These are phyloP conservation scores for Scorias spongiosa DNA, from an alignment of 2,329 filamentous ascomycete genomes.

Conservation along the genomic window DNA sequence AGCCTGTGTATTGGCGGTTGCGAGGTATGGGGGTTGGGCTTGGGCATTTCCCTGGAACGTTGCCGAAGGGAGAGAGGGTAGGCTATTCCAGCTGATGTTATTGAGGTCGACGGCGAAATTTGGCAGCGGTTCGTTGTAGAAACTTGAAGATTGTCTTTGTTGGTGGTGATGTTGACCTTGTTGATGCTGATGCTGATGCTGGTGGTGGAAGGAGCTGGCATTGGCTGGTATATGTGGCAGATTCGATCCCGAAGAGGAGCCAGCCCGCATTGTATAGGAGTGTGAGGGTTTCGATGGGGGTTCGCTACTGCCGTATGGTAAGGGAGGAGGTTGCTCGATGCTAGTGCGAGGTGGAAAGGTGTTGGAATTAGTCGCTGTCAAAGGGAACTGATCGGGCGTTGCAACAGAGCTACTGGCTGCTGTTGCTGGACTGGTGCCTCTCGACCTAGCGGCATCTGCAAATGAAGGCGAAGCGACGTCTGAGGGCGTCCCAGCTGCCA, in stretches of 20 bases:
- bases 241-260: too few species aligned
- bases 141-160: neutral
- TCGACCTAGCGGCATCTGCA: constrained; percentile 27
- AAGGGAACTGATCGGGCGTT: constrained; percentile 17
- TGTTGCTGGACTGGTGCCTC: constrained; percentile 29
- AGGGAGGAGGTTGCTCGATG: constrained; percentile 17
- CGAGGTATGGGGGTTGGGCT: neutral
- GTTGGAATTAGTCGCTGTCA: constrained; percentile 14
- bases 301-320: constrained; percentile 14
- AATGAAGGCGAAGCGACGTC: constrained; percentile 27
- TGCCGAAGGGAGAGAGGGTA: constrained; percentile 1
- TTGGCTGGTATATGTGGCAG: neutral
- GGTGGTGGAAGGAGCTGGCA: constrained; percentile 3
- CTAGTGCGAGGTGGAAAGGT: constrained; percentile 15
- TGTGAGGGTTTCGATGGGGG: neutral
- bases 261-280: neutral
- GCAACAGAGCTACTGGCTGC: constrained; percentile 17
- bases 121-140: neutral
- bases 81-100: neutral
- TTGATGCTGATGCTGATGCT: neutral
- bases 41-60: neutral
- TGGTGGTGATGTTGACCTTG: neutral
- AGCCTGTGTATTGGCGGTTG: constrained; percentile 4
- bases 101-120: neutral
- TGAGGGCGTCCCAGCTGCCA: constrained; percentile 32